Evolutionary conservation across 78 protist genomes (phyloP).

Genomic region (Dictyostelium purpureum): DNA sequence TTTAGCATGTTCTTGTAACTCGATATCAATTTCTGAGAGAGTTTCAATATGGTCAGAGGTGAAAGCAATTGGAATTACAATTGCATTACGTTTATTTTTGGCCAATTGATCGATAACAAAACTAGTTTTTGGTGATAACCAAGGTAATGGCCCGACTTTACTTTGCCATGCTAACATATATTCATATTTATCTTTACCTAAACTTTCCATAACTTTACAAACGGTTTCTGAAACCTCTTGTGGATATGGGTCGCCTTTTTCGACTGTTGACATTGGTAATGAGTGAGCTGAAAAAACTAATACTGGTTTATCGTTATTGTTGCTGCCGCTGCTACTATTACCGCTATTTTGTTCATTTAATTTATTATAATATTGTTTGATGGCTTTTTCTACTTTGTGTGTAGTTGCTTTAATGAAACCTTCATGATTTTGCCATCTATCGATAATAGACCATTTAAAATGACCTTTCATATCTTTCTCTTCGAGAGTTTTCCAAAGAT

Average conservation of each 20-base stretch:
- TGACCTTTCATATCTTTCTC: not conserved
- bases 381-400: slow-evolving; percentile 8
- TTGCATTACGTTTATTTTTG: slow-evolving; percentile 7
- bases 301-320: slow-evolving; percentile 8
- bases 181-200: not conserved
- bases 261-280: slow-evolving; percentile 89
- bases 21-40: slow-evolving; percentile 89
- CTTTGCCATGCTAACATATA: slow-evolving; percentile 90
- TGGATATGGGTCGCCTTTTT: slow-evolving; percentile 90
- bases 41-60: slow-evolving; percentile 95
- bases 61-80: slow-evolving; percentile 90
- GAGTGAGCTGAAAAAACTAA: slow-evolving; percentile 94
- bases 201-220: slow-evolving; percentile 59
- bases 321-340: not conserved
- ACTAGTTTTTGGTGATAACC: slow-evolving; percentile 89
- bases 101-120: slow-evolving; percentile 54
- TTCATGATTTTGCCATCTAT: slow-evolving; percentile 83
- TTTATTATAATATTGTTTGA: not conserved
- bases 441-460: slow-evolving; percentile 85
- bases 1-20: slow-evolving; percentile 63
- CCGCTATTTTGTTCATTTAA: not conserved
- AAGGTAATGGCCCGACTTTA: slow-evolving; percentile 83
- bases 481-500: slow-evolving; percentile 79
- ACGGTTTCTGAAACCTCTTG: slow-evolving; percentile 82
- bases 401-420: slow-evolving; percentile 82